Percentiles rank a stretch among this genome's conserved stretches.
These are phyloP conservation scores for Trematosphaeria pertusa DNA, from an alignment of 2,329 filamentous ascomycete species.

Conservation along the genomic window DNA sequence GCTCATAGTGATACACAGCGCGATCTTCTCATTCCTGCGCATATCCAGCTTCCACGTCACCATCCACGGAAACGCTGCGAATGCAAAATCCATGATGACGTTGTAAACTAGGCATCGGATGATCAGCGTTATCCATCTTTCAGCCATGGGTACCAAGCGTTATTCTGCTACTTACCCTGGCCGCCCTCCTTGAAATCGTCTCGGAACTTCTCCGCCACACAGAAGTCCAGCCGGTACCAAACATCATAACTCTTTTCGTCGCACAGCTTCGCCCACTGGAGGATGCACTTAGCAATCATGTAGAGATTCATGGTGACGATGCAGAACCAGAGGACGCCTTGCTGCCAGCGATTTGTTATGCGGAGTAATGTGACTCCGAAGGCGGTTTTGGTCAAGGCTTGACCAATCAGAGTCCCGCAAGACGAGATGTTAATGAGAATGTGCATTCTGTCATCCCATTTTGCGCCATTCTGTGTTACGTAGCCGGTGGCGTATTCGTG, in stretches of 20 bases:
- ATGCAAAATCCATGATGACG: constrained; percentile 61
- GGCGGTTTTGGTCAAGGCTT: constrained; percentile 47
- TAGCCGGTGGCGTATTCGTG: constrained; percentile 59
- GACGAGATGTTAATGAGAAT: constrained; percentile 58
- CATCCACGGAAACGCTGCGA: constrained; percentile 59
- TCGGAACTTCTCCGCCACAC: constrained; percentile 49
- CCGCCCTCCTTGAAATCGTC: constrained; percentile 59
- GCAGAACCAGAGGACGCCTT: constrained; percentile 57
- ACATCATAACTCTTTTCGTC: constrained; percentile 52
- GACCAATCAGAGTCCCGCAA: constrained; percentile 48
- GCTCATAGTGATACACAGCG: constrained; percentile 59
- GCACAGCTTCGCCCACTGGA: constrained; percentile 60
- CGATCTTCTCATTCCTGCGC: constrained; percentile 57
- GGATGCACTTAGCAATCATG: constrained; percentile 57
- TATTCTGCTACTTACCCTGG: constrained; percentile 51
- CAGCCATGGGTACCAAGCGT: not conserved
- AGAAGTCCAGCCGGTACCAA: constrained; percentile 58
- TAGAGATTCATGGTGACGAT: constrained; percentile 58
- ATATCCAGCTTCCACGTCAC: constrained; percentile 59
- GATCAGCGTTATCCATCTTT: constrained; percentile 14
- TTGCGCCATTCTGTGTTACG: constrained; percentile 40
- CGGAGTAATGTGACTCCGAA: constrained; percentile 51
- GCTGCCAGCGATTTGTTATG: constrained; percentile 55
- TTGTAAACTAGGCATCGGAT: constrained; percentile 56
- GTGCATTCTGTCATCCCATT: constrained; percentile 61